A percentile compares a stretch with the other conserved stretches of the same genome.
Evolutionary conservation across 805 yeast genomes (phyloP).

Genomic region (Wilhelminamyces savonicus): DNA sequence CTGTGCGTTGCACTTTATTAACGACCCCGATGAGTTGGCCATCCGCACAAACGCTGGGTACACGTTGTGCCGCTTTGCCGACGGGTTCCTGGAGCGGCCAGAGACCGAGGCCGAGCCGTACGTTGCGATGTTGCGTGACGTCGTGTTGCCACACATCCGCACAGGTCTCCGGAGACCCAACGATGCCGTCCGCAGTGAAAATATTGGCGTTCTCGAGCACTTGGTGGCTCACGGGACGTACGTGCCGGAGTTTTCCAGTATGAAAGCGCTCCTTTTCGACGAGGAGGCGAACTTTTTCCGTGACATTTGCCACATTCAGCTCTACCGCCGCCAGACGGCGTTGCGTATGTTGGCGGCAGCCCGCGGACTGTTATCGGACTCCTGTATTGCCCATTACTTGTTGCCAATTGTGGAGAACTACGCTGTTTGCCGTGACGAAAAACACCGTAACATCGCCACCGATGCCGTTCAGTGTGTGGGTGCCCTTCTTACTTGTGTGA

Average conservation of each 20-base stretch:
- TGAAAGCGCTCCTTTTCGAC: slow-evolving; percentile 62
- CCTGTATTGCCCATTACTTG: slow-evolving; percentile 69
- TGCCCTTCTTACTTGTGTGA: slow-evolving; percentile 46
- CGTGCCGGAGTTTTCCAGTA: slow-evolving; percentile 50
- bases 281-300: slow-evolving; percentile 78
- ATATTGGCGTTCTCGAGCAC: slow-evolving; percentile 58
- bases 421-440: slow-evolving; percentile 54
- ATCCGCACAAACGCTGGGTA: slow-evolving; percentile 72
- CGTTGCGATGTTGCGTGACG: slow-evolving; percentile 39
- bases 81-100: slow-evolving; percentile 33
- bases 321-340: slow-evolving; percentile 82
- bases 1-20: slow-evolving; percentile 62
- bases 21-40: slow-evolving; percentile 74
- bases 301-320: slow-evolving; percentile 77
- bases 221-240: slow-evolving; percentile 43
- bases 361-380: slow-evolving; percentile 41
- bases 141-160: slow-evolving; percentile 60
- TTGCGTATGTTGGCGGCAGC: slow-evolving; percentile 54
- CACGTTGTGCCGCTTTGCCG: slow-evolving; percentile 58
- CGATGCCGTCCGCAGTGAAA: slow-evolving; percentile 68
- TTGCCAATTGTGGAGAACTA: slow-evolving; percentile 83
- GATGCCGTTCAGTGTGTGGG: slow-evolving; percentile 65
- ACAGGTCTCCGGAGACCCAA: slow-evolving; percentile 54
- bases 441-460: slow-evolving; percentile 52
- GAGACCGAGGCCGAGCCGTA: slow-evolving; percentile 20